A percentile compares a stretch with the other conserved stretches of the same genome.
Conservation (phyloP, 345 rosid genomes). For the Arabidopsis arenosa region DNA sequence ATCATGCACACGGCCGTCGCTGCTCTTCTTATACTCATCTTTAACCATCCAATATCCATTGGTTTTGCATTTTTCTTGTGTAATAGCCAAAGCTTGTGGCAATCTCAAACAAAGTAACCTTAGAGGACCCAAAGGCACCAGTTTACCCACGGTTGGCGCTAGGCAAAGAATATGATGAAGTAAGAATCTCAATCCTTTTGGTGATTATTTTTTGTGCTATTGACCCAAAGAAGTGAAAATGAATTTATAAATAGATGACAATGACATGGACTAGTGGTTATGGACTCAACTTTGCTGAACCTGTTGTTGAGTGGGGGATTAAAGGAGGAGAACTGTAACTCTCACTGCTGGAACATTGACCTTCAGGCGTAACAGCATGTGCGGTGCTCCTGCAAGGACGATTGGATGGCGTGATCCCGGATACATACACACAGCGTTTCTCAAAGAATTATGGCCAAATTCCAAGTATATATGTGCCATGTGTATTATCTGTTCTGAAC, state of each 20-base stretch:
- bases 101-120: constrained; percentile 61
- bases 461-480: constrained; percentile 14
- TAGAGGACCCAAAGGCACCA: constrained; percentile 70
- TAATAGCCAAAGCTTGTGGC: constrained; percentile 73
- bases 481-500: no score
- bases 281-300: constrained; percentile 58
- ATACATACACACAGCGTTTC: no score
- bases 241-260: constrained; percentile 59
- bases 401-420: no score
- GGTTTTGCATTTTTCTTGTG: background rate
- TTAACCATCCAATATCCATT: background rate
- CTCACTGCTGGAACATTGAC: constrained; percentile 73
- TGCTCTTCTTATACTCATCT: background rate
- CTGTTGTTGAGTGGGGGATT: constrained; percentile 70
- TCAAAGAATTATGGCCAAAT: no score
- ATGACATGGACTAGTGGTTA: constrained; percentile 87
- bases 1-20: no score
- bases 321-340: constrained; percentile 50
- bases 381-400: constrained; percentile 45
- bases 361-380: constrained; percentile 56
- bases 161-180: constrained; percentile 75
- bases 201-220: background rate
- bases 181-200: constrained; percentile 37
- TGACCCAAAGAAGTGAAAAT: background rate
- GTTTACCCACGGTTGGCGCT: constrained; percentile 74